Conservation (phyloP, 306 rosid genomes). For the Morella rubra region DNA sequence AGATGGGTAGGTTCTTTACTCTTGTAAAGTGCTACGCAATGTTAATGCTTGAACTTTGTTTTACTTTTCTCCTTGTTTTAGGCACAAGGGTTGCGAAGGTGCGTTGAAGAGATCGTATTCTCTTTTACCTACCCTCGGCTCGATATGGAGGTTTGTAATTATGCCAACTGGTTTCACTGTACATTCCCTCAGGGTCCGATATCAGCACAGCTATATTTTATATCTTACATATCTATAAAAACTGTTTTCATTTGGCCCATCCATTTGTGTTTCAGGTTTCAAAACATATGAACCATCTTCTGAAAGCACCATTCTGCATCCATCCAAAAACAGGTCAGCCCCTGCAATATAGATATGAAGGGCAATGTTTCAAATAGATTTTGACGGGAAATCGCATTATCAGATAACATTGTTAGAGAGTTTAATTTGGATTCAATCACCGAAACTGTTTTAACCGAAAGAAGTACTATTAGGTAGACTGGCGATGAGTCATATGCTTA, state of each 20-base stretch:
- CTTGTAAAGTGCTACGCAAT: background rate
- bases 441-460: background rate
- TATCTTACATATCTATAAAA: background rate
- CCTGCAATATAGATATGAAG: conserved; percentile 2
- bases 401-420: background rate
- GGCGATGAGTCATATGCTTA: conserved; percentile 5
- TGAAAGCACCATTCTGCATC: conserved; percentile 87
- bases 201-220: background rate
- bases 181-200: conserved; percentile 3
- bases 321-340: conserved; percentile 80
- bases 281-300: conserved; percentile 87
- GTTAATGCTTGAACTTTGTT: conserved; percentile 4
- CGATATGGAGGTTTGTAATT: conserved; percentile 75
- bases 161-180: conserved; percentile 13
- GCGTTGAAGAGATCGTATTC: conserved; percentile 87
- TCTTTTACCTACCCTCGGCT: conserved; percentile 86
- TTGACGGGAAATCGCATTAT: background rate
- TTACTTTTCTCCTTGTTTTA: conserved; percentile 23
- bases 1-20: background rate
- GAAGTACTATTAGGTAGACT: background rate
- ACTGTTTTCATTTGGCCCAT: conserved; percentile 9
- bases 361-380: background rate
- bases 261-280: conserved; percentile 58
- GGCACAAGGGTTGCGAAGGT: conserved; percentile 64
- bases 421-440: background rate